Conservation (phyloP, 2,329 filamentous ascomycete genomes). For the Metarhizium anisopliae region DNA sequence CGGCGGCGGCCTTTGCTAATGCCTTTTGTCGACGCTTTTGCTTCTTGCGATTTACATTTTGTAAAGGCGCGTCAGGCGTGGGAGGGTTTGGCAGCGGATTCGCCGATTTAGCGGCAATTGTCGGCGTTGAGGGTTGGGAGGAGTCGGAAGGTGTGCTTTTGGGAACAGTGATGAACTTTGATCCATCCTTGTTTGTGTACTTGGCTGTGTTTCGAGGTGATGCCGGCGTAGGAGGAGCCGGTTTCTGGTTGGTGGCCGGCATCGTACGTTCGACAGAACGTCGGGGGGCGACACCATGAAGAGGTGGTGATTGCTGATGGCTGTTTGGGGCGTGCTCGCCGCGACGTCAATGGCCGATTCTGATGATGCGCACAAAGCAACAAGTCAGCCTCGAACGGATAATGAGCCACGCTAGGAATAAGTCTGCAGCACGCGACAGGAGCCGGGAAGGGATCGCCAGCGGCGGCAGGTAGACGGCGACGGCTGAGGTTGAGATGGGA, state of each 20-base stretch:
- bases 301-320: slow-evolving; percentile 13
- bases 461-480: neutral
- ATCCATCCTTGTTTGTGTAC: slow-evolving; percentile 60
- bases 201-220: slow-evolving; percentile 49
- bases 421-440: neutral
- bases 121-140: slow-evolving; percentile 44
- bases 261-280: slow-evolving; percentile 29
- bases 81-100: slow-evolving; percentile 17
- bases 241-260: slow-evolving; percentile 45
- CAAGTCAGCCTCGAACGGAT: slow-evolving; percentile 1
- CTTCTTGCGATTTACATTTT: slow-evolving; percentile 80
- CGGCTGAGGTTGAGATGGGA: slow-evolving; percentile 3
- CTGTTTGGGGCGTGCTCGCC: slow-evolving; percentile 3
- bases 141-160: slow-evolving; percentile 45
- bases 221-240: slow-evolving; percentile 38
- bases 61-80: slow-evolving; percentile 25
- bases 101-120: slow-evolving; percentile 28
- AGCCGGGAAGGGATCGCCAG: neutral
- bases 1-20: slow-evolving; percentile 57
- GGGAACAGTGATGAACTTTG: slow-evolving; percentile 58
- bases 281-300: slow-evolving; percentile 29
- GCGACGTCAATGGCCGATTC: neutral
- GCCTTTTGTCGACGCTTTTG: slow-evolving; percentile 87
- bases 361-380: slow-evolving; percentile 1
- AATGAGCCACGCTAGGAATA: neutral